Base-by-base conservation (phyloP, 352 stramenopile genomes). In the Pilasporangium apinafurcum region DNA sequence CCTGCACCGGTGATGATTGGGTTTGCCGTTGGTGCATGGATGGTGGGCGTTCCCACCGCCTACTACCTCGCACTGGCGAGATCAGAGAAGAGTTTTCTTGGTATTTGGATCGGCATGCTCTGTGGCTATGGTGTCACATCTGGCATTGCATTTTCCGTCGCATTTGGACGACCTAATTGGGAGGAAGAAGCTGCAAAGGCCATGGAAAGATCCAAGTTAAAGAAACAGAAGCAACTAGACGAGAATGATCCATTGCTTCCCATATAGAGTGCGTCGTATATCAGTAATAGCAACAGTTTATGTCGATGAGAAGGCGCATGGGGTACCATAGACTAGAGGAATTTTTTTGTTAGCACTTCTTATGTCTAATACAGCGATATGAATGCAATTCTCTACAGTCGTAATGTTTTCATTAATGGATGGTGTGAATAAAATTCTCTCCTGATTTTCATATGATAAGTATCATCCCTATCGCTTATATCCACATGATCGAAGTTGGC, bases 121-220 rank as follows among this genome's bases (percentile, higher is more conserved):
- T 64, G 60, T 12, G 84, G 84, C 17, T 95, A 95, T 56, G 38
- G 65, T 4, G 68, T 91, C 18, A 93, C 81, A 10, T 70, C 80
- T 5, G 51, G 52, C 21, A 87, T 93, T 42, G 68, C 65, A n/a
- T 87, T 83, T 42, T 53, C 54, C 20, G 56, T 59, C 9, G 77
- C 80, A 5, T 84, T 80, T 38, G 62, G 72, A 26, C 56, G 53
- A 13, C 68, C 67, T 4, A 68, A 93, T 48, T 95, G 79, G 79
- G 44, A 71, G 18, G 31, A 62, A 4, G 62, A 86, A 36, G 59
- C 77, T 13, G 30, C 57, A 7, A 70, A 66, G 16, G 77, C 77
- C 8, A 62, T 85, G 10, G 59, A 66, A 37, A 63, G 74, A 12
- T 88, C 72, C 13, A 56, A 69, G n/a, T 24, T 51, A 36, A 27